Evolutionary conservation across 2,329 filamentous ascomycete genomes (phyloP).

Genomic region (Monosporascus sp.): DNA sequence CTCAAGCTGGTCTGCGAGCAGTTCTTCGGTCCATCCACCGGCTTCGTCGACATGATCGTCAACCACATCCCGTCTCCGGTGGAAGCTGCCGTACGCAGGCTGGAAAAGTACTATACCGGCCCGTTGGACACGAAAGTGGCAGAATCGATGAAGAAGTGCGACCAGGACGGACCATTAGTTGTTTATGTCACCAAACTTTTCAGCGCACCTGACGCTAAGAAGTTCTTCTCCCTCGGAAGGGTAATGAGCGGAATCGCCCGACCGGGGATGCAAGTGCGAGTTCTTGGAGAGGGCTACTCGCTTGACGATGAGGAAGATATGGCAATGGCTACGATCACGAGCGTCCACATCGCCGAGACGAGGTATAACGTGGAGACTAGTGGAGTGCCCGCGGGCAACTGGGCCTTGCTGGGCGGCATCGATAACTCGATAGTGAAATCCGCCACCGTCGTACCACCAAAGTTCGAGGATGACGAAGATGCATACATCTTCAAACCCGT

Average conservation of each 20-base stretch:
- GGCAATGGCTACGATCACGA: slow-evolving; percentile 75
- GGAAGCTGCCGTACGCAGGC: slow-evolving; percentile 67
- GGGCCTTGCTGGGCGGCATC: slow-evolving; percentile 85
- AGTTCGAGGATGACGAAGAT: slow-evolving; percentile 80
- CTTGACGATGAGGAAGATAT: slow-evolving; percentile 98
- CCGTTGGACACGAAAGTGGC: slow-evolving; percentile 78
- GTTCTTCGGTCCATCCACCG: slow-evolving; percentile 85
- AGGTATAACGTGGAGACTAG: slow-evolving; percentile 89
- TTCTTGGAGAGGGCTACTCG: slow-evolving; percentile 92
- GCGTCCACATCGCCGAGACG: slow-evolving; percentile 87
- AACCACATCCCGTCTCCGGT: slow-evolving; percentile 83
- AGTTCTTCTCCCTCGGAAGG: slow-evolving; percentile 83
- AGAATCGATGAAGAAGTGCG: slow-evolving; percentile 72
- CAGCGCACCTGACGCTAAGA: slow-evolving; percentile 83
- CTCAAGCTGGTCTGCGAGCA: slow-evolving; percentile 87
- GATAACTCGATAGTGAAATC: slow-evolving; percentile 99
- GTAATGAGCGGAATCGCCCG: slow-evolving; percentile 88
- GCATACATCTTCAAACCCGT: slow-evolving; percentile 94
- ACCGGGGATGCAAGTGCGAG: slow-evolving; percentile 76
- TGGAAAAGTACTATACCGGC: slow-evolving; percentile 89
- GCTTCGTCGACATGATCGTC: slow-evolving; percentile 94
- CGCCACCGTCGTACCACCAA: slow-evolving; percentile 78
- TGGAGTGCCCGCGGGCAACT: slow-evolving; percentile 89
- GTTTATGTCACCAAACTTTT: slow-evolving; percentile 91
- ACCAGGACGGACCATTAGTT: slow-evolving; percentile 87